Percentiles rank a stretch among this genome's conserved stretches.
These are phyloP conservation scores for Stephania yunnanensis DNA, from an alignment of 164 flowering plant species.

Conservation along the genomic window DNA sequence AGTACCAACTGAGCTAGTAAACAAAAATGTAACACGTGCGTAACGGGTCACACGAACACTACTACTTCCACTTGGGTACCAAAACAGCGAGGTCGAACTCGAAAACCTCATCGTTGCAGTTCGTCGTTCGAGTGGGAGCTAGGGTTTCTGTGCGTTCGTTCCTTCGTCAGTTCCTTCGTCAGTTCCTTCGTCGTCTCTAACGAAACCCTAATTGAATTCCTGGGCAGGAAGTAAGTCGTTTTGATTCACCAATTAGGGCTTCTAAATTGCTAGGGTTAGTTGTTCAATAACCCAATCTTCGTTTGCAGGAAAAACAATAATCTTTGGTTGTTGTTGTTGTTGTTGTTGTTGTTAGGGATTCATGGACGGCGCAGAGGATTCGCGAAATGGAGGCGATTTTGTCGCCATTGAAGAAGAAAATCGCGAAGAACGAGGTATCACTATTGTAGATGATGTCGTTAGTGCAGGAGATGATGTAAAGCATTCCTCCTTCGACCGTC, in stretches of 20 bases:
- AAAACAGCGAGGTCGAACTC: too few species aligned
- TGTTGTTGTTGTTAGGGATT: background rate
- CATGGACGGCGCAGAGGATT: slow-evolving; percentile 14
- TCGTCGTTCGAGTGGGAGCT: too few species aligned
- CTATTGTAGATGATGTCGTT: slow-evolving; percentile 8
- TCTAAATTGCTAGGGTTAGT: background rate
- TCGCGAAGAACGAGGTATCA: background rate
- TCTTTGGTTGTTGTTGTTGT: too few species aligned
- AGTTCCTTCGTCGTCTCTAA: background rate
- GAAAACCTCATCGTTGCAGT: too few species aligned
- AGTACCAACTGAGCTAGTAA: too few species aligned
- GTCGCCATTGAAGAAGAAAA: slow-evolving; percentile 7
- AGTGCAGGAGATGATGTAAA: slow-evolving; percentile 17
- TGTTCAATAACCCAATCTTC: slow-evolving; percentile 6
- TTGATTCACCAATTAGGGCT: slow-evolving; percentile 1
- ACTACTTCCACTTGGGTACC: too few species aligned
- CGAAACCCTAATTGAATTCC: background rate
- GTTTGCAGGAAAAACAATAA: slow-evolving; percentile 17
- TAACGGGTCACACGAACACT: too few species aligned
- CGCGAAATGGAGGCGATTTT: slow-evolving; percentile 10
- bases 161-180: too few species aligned
- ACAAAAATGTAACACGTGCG: too few species aligned
- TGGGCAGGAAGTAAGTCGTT: slow-evolving; percentile 11
- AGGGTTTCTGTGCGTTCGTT: too few species aligned
- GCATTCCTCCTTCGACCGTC: slow-evolving; percentile 8